Base-by-base conservation (phyloP, 768 basidiomycete genomes). In the Boletus patriciae region DNA sequence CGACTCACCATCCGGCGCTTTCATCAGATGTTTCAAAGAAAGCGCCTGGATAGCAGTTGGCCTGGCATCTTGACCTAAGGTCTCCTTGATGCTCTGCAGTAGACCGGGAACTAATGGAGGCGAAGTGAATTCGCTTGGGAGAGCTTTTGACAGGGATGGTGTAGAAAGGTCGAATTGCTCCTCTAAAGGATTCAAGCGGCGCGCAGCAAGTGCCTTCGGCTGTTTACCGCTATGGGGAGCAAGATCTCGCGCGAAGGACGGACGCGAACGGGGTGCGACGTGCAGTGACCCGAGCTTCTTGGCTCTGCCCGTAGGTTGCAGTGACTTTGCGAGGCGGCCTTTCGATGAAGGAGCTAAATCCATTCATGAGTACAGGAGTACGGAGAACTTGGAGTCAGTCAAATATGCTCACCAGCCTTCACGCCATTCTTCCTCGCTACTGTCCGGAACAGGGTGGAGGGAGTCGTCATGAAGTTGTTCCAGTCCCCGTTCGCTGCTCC, bases 31-130 rank as follows among this genome's bases (percentile, higher is more conserved):
- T 60, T 87, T 83, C 19, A 93, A 64, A 21, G 88, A 82, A 46
- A 92, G 76, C 0, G 83, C 78, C 67, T 94, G 92, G n/a, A 95
- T 93, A 0, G 86, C 82, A 0, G 90, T 92, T 3, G 93, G 90
- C 9, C 48, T 66, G 1, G 83, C 80, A 27, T 77, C 62, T 7
- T 72, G 73, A 3, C 88, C 90, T 9, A 92, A 76, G 2, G 82
- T 69, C 25, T 84, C 82, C 9, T 76, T 71, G 10, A 94, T 65
- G 38, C 82, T 83, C 16, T 77, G 70, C 15, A 86, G 64, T 23
- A 94, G 76, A 8, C 86, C 87, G 0, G 83, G 80, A 57, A 88
- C 75, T 15, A 95, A 75, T 1, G 88, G 84, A 10, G 91, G 88
- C 0, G 88, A 86, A 1, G 78, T 70, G 70, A 92, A 94, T 8